phyloP scores from a whole-genome alignment of 768 basidiomycete genomes.

The Butyriboletus loyo region DNA sequence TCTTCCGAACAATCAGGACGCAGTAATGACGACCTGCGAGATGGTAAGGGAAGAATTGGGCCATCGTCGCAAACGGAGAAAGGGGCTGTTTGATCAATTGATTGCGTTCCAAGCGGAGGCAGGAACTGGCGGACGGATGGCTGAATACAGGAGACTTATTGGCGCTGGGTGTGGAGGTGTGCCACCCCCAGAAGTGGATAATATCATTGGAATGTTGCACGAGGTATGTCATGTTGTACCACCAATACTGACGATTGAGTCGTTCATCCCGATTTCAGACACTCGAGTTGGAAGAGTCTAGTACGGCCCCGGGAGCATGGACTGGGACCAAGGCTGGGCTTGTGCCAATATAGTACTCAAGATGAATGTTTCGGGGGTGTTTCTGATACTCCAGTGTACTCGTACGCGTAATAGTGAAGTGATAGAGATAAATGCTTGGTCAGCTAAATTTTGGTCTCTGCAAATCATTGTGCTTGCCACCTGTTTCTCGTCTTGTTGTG shows the following conservation, averaged over 20 bases:
- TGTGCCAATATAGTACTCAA: constrained; percentile 13
- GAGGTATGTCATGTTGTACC: constrained; percentile 51
- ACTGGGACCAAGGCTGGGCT: constrained; percentile 28
- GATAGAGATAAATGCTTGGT: constrained; percentile 18
- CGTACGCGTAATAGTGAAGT: neutral
- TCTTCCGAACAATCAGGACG: constrained; percentile 56
- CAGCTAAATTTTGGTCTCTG: constrained; percentile 8
- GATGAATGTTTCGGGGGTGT: neutral
- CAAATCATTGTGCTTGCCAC: neutral
- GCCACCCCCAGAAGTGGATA: constrained; percentile 83
- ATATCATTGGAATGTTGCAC: constrained; percentile 76
- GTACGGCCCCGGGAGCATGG: constrained; percentile 48
- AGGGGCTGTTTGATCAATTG: constrained; percentile 68
- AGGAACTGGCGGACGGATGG: constrained; percentile 86
- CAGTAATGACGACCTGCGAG: constrained; percentile 54
- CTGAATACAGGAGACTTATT: constrained; percentile 85
- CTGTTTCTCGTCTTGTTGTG: neutral
- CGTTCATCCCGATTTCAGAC: constrained; percentile 44
- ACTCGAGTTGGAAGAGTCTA: constrained; percentile 78
- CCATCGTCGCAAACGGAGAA: constrained; percentile 65
- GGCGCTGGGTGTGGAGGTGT: constrained; percentile 88
- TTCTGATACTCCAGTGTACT: constrained; percentile 4
- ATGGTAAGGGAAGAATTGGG: constrained; percentile 60
- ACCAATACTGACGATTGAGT: neutral
- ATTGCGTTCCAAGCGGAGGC: constrained; percentile 84